Evolutionary conservation across 768 basidiomycete genomes (phyloP).

Genomic region (Kwoniella botswanensis): DNA sequence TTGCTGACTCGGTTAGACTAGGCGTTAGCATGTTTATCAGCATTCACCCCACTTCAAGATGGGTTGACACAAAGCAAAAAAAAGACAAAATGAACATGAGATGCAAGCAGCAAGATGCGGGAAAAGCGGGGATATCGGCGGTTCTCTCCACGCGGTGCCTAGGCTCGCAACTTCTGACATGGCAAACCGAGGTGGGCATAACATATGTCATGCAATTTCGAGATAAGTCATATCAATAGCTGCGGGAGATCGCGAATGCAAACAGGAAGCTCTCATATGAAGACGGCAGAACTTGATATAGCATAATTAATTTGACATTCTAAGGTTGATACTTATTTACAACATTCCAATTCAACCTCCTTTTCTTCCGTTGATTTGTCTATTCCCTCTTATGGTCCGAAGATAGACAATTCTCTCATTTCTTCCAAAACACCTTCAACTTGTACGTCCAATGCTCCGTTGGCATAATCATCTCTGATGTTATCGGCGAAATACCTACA

Average conservation of each 20-base stretch:
- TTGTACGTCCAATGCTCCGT: conserved; percentile 93
- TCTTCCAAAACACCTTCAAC: conserved; percentile 97
- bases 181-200: too few relatives aligned
- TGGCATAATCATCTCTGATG: conserved; percentile 95
- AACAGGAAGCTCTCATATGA: too few relatives aligned
- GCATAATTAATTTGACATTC: not conserved
- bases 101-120: not conserved
- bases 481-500: conserved; percentile 82
- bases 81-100: not conserved
- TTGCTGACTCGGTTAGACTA: too few relatives aligned
- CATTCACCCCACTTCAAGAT: not conserved
- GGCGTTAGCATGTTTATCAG: not conserved
- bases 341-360: not conserved
- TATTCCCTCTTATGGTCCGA: conserved; percentile 63
- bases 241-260: too few relatives aligned
- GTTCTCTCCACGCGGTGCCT: not conserved
- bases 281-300: not conserved
- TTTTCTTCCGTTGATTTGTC: not conserved
- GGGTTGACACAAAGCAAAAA: not conserved
- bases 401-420: conserved; percentile 95
- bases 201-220: too few relatives aligned
- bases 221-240: too few relatives aligned
- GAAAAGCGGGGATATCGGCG: not conserved
- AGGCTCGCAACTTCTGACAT: too few relatives aligned
- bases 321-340: not conserved